Evolutionary conservation across 352 stramenopile species (phyloP).

Genomic region (Halophytophthora polymorphica): DNA sequence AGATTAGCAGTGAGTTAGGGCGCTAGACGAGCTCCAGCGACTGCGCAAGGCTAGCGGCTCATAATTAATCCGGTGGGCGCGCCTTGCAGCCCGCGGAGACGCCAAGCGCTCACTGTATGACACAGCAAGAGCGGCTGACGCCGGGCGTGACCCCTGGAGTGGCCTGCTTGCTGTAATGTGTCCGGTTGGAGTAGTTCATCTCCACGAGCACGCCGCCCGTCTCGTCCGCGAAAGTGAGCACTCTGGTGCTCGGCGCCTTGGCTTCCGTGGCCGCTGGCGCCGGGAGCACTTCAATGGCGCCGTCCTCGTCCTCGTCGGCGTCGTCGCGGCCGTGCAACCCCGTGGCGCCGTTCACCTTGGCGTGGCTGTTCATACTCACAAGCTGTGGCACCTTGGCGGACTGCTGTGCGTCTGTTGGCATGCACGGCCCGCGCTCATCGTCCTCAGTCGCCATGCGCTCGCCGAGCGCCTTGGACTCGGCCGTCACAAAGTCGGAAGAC

Average conservation of each 20-base stretch:
- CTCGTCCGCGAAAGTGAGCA: conserved; percentile 69
- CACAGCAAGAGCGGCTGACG: conserved; percentile 32
- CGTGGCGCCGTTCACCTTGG: conserved; percentile 16
- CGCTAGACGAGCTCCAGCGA: too few species aligned
- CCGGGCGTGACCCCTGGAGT: conserved; percentile 27
- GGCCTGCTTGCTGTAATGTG: conserved; percentile 80
- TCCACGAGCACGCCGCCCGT: conserved; percentile 48
- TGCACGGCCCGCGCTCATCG: conserved; percentile 9
- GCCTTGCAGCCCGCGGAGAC: not conserved
- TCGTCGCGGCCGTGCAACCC: conserved; percentile 1
- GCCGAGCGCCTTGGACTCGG: conserved; percentile 8
- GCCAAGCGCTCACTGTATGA: conserved; percentile 33
- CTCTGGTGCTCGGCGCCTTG: conserved; percentile 26
- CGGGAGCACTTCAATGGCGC: not conserved
- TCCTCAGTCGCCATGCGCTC: not conserved
- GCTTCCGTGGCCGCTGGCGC: conserved; percentile 5
- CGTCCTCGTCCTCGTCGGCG: conserved; percentile 7
- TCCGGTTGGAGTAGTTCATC: conserved; percentile 70
- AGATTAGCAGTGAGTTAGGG: too few species aligned
- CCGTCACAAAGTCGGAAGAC: conserved; percentile 15
- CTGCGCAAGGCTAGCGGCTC: too few species aligned
- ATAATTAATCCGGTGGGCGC: too few species aligned
- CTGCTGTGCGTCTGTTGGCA: conserved; percentile 8
- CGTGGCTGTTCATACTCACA: conserved; percentile 9
- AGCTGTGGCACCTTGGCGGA: conserved; percentile 7